Conservation (phyloP, 2,329 filamentous ascomycete genomes). For the Aotearoamyces nothofagi region DNA sequence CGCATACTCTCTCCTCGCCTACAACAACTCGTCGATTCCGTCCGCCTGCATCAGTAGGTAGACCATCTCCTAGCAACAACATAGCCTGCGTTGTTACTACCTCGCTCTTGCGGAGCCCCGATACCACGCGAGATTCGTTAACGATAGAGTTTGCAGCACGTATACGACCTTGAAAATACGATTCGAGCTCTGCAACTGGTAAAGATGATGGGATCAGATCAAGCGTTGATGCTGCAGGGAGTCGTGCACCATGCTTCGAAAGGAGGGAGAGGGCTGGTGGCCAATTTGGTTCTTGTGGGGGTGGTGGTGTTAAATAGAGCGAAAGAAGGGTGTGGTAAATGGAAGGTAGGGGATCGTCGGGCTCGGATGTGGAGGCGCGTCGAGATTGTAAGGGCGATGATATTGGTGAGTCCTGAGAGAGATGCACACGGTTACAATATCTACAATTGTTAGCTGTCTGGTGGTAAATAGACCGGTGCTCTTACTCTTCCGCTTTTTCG, state of each 20-base stretch:
- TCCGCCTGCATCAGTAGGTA: conserved; percentile 34
- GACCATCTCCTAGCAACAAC: conserved; percentile 56
- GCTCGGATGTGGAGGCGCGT: conserved; percentile 26
- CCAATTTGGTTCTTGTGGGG: conserved; percentile 57
- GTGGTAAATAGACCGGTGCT: conserved; percentile 8
- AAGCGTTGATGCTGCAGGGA: conserved; percentile 76
- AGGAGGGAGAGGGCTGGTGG: conserved; percentile 72
- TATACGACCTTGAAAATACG: conserved; percentile 86
- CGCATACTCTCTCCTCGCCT: conserved; percentile 76
- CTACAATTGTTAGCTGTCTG: conserved; percentile 24
- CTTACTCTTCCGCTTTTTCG: conserved; percentile 81
- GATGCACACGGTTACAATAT: conserved; percentile 80
- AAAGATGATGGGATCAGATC: conserved; percentile 71
- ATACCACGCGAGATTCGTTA: conserved; percentile 66
- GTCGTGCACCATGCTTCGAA: conserved; percentile 80
- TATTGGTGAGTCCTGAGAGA: conserved; percentile 33
- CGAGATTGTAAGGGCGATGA: conserved; percentile 19
- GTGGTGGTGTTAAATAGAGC: conserved; percentile 71
- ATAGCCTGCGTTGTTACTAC: conserved; percentile 62
- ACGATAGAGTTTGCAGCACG: conserved; percentile 69
- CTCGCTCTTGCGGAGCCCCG: conserved; percentile 62
- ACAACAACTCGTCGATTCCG: conserved; percentile 61
- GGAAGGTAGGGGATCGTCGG: conserved; percentile 44
- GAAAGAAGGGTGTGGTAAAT: conserved; percentile 88
- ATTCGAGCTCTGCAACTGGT: conserved; percentile 64